Percentiles rank a stretch among this genome's conserved stretches.
Conservation (phyloP, 163 green algal genomes). For the Dunaliella salina region DNA sequence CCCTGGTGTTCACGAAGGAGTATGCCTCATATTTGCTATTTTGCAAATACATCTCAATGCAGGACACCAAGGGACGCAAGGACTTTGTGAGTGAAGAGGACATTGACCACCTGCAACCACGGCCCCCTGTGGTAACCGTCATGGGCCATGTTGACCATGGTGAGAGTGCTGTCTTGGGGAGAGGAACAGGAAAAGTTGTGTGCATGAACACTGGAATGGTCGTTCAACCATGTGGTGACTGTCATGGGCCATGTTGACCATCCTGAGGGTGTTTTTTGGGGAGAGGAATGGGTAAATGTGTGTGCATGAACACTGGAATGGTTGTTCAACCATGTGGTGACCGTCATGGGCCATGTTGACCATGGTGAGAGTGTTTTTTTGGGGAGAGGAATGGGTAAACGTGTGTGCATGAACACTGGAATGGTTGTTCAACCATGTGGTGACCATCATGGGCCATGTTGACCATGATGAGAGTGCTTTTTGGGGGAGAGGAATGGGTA, state of each 20-base stretch:
- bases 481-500: no score
- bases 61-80: slow-evolving; percentile 38
- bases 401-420: no score
- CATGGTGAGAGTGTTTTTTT: slow-evolving; percentile 21
- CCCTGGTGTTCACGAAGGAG: background rate
- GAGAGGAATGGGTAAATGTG: no score
- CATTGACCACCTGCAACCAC: slow-evolving; percentile 55
- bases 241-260: slow-evolving; percentile 99
- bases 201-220: no score
- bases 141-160: slow-evolving; percentile 99
- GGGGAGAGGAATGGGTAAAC: no score
- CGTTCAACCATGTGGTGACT: slow-evolving; percentile 84
- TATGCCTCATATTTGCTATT: background rate
- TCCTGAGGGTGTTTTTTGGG: no score
- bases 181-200: no score
- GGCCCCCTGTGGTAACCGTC: slow-evolving; percentile 81
- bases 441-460: slow-evolving; percentile 99
- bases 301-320: no score
- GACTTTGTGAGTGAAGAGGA: slow-evolving; percentile 79
- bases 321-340: no score
- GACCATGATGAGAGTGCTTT: slow-evolving; percentile 91
- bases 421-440: no score
- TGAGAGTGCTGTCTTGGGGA: background rate
- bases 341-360: no score
- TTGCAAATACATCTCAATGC: background rate